These are phyloP conservation scores for Royoungia palumana DNA, from an alignment of 768 basidiomycete species.

Conservation along the genomic window DNA sequence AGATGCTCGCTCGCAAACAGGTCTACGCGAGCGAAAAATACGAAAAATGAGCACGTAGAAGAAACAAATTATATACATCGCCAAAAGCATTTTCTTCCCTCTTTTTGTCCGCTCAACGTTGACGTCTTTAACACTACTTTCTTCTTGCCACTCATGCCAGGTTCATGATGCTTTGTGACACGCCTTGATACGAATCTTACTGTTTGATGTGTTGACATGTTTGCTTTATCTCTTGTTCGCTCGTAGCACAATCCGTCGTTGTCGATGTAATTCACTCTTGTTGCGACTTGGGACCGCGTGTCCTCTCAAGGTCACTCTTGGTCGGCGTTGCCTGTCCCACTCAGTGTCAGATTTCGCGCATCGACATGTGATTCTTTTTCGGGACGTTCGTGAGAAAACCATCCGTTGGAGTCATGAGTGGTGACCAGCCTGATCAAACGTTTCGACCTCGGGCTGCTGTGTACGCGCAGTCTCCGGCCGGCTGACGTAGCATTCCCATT, in stretches of 20 bases:
- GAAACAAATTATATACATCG: not conserved
- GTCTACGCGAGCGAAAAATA: conserved; percentile 5
- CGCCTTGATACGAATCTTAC: conserved; percentile 9
- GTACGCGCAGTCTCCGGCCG: too few species aligned
- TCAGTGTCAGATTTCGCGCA: too few species aligned
- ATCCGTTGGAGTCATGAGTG: too few species aligned
- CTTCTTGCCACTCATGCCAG: conserved; percentile 19
- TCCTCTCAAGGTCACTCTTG: too few species aligned
- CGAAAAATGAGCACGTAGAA: not conserved
- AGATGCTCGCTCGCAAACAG: conserved; percentile 53
- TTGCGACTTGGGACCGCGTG: too few species aligned
- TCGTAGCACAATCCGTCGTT: conserved; percentile 12
- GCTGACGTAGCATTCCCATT: too few species aligned
- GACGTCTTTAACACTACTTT: not conserved
- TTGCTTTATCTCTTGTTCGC: conserved; percentile 8
- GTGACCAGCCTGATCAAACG: too few species aligned
- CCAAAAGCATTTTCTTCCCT: not conserved
- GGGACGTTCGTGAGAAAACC: too few species aligned
- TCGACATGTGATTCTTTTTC: too few species aligned
- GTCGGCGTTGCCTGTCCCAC: too few species aligned
- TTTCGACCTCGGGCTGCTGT: too few species aligned
- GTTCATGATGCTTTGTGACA: conserved; percentile 21
- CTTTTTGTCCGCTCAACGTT: conserved; percentile 1
- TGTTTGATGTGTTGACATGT: conserved; percentile 3
- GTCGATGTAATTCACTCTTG: conserved; percentile 11